Conservation (phyloP, 176 grass and related monocot genomes). For the Oryza meyeriana region DNA sequence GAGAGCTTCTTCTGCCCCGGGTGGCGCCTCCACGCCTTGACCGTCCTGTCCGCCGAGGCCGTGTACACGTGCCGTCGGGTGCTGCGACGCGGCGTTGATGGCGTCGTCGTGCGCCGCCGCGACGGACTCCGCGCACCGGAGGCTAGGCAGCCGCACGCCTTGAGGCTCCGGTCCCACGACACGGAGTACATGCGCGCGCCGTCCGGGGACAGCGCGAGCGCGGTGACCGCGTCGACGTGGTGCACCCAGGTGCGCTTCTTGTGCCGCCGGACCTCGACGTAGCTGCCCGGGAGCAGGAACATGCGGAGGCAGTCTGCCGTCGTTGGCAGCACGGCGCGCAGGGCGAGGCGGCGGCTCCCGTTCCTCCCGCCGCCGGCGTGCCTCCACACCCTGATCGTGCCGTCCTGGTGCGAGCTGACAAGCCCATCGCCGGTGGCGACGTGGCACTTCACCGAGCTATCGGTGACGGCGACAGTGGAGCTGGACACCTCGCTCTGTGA, state of each 20-base stretch:
- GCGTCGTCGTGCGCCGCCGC: constrained; percentile 57
- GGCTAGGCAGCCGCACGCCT: constrained; percentile 48
- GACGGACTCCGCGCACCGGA: constrained; percentile 59
- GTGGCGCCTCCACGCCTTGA: constrained; percentile 51
- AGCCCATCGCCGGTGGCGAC: constrained; percentile 27
- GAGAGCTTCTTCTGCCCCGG: constrained; percentile 28
- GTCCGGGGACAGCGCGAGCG: constrained; percentile 52
- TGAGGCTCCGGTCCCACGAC: constrained; percentile 82
- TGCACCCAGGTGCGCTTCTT: constrained; percentile 66
- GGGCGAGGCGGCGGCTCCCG: neutral
- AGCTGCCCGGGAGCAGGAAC: constrained; percentile 46
- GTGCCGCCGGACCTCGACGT: constrained; percentile 61
- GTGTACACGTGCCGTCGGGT: constrained; percentile 50
- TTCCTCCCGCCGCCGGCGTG: neutral
- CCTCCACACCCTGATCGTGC: constrained; percentile 68
- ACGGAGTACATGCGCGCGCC: constrained; percentile 68
- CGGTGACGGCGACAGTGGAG: constrained; percentile 22
- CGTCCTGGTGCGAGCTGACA: constrained; percentile 72
- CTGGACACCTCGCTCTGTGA: neutral
- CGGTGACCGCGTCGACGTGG: constrained; percentile 68
- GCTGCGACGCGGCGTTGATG: constrained; percentile 67
- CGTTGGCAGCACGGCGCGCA: constrained; percentile 60
- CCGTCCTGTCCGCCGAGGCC: constrained; percentile 50
- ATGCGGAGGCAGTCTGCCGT: constrained; percentile 45
- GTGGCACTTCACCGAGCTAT: constrained; percentile 56